Evolutionary conservation across 768 basidiomycete genomes (phyloP).

Genomic region (Hydnum rufescens): DNA sequence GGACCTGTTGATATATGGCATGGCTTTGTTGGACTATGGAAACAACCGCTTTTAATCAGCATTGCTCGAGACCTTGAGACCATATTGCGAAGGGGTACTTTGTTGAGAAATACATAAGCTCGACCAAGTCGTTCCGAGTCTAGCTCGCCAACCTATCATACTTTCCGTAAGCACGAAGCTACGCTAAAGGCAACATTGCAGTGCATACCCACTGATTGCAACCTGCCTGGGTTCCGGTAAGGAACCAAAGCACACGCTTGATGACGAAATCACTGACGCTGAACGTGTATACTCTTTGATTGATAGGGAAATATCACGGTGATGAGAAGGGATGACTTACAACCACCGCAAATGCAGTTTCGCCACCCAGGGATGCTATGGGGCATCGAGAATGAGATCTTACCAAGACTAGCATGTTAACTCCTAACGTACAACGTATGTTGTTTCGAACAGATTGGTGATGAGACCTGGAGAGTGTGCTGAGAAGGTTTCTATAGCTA

Average conservation of each 20-base stretch:
- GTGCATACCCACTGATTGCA: slow-evolving; percentile 38
- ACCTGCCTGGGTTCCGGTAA: slow-evolving; percentile 34
- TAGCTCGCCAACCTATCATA: slow-evolving; percentile 30
- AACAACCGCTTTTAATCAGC: neutral
- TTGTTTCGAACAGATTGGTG: slow-evolving; percentile 37
- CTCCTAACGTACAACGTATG: slow-evolving; percentile 26
- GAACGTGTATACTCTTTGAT: neutral
- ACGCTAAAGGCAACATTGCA: too few relatives aligned
- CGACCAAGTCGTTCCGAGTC: slow-evolving; percentile 33
- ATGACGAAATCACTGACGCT: slow-evolving; percentile 32
- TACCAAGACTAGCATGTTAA: neutral
- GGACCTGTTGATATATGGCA: slow-evolving; percentile 41
- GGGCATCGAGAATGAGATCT: neutral
- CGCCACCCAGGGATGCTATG: slow-evolving; percentile 41
- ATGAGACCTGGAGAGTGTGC: slow-evolving; percentile 18
- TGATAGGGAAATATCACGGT: neutral
- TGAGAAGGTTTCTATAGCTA: neutral
- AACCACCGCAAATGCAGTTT: slow-evolving; percentile 37
- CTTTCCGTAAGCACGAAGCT: too few relatives aligned
- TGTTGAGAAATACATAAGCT: slow-evolving; percentile 46
- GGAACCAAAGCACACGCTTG: slow-evolving; percentile 37
- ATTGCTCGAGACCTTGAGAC: neutral
- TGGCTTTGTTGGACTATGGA: slow-evolving; percentile 30
- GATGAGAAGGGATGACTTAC: slow-evolving; percentile 16
- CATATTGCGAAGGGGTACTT: slow-evolving; percentile 17